Evolutionary conservation across 202 grass and related monocot species (phyloP).

Genomic region (Dendrocalamus latiflorus): DNA sequence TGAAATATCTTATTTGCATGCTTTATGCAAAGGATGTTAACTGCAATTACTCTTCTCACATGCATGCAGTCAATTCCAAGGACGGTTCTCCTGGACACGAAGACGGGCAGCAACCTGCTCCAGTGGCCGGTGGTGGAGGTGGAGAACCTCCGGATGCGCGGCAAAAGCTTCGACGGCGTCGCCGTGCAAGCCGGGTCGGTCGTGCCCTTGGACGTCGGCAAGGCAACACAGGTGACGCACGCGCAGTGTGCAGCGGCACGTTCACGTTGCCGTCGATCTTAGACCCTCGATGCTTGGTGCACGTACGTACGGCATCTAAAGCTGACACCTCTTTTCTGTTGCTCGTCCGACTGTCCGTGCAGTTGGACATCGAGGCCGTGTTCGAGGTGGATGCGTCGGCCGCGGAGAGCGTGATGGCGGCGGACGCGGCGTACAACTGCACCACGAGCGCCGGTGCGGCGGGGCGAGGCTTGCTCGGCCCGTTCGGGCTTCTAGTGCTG

Average conservation of each 20-base stretch:
- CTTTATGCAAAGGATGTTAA: too few relatives aligned
- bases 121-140: slow-evolving; percentile 95
- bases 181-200: slow-evolving; percentile 37
- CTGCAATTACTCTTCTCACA: neutral
- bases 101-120: slow-evolving; percentile 75
- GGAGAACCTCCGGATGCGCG: slow-evolving; percentile 60
- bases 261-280: too few relatives aligned
- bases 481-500: slow-evolving; percentile 83
- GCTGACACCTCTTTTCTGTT: neutral
- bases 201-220: slow-evolving; percentile 48
- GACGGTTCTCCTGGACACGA: slow-evolving; percentile 60
- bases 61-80: slow-evolving; percentile 55
- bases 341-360: too few relatives aligned
- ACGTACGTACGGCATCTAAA: too few relatives aligned
- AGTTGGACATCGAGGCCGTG: slow-evolving; percentile 80
- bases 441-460: slow-evolving; percentile 59
- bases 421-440: slow-evolving; percentile 53
- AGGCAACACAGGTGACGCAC: slow-evolving; percentile 64
- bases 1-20: too few relatives aligned
- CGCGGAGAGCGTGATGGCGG: neutral
- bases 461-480: slow-evolving; percentile 51
- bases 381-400: slow-evolving; percentile 47
- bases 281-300: too few relatives aligned
- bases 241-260: too few relatives aligned
- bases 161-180: too few relatives aligned